Evolutionary conservation across 805 yeast genomes (phyloP).

Genomic region (Candida mattraensis): DNA sequence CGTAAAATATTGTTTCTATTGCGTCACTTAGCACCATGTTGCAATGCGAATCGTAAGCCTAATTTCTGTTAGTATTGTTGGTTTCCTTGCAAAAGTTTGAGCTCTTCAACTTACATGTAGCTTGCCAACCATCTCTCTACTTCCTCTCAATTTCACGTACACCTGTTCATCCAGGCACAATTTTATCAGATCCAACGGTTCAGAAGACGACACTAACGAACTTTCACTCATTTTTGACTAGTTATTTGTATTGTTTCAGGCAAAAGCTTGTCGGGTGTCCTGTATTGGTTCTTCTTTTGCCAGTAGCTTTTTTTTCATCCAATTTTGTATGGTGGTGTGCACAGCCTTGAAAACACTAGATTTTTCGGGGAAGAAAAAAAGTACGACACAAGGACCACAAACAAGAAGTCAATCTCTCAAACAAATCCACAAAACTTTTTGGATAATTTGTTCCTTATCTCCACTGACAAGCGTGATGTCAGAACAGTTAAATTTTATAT

Average conservation of each 20-base stretch:
- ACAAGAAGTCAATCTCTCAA: no score
- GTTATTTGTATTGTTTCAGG: no score
- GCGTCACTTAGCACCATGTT: conserved; percentile 95
- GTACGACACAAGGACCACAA: no score
- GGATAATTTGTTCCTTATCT: no score
- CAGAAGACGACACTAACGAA: conserved; percentile 39
- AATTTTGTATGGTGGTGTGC: no score
- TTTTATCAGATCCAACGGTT: conserved; percentile 89
- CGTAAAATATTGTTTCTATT: conserved; percentile 69
- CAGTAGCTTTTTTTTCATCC: conserved; percentile 3
- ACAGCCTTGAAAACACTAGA: background rate
- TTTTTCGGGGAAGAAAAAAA: no score
- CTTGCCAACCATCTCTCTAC: conserved; percentile 86
- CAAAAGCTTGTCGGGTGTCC: no score
- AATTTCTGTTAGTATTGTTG: conserved; percentile 12
- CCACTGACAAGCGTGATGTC: no score
- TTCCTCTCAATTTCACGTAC: conserved; percentile 88
- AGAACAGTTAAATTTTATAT: conserved; percentile 63
- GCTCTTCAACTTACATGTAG: conserved; percentile 57
- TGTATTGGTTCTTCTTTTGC: background rate
- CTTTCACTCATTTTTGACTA: conserved; percentile 23
- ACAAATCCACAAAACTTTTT: no score
- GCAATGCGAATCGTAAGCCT: conserved; percentile 94
- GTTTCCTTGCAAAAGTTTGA: background rate
- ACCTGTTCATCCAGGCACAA: conserved; percentile 84